phyloP scores from a whole-genome alignment of 2,329 filamentous ascomycete species.

The Pseudopyricularia cyperi region DNA sequence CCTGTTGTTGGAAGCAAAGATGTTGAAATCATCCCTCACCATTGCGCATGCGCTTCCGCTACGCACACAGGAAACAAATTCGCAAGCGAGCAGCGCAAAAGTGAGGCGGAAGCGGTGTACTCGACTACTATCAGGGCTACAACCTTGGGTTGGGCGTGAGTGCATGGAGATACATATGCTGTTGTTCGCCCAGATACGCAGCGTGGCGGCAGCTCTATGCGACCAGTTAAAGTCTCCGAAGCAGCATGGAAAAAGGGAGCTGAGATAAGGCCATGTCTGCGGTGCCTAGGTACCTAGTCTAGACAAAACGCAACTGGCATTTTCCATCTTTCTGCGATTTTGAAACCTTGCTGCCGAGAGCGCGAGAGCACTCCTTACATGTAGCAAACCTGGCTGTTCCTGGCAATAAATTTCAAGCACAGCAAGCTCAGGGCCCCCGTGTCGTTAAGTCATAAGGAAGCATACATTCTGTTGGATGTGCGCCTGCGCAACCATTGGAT shows the following conservation, averaged over 20 bases:
- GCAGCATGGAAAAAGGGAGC: too few species aligned
- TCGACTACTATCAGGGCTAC: background rate
- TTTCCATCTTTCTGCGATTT: conserved; percentile 1
- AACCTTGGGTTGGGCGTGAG: background rate
- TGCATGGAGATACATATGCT: background rate
- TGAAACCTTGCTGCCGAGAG: conserved; percentile 6
- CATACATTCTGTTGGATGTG: background rate
- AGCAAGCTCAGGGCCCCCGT: too few species aligned
- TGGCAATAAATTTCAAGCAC: too few species aligned
- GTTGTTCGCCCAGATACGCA: background rate
- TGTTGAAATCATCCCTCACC: background rate
- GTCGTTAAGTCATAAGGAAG: background rate
- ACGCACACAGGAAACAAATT: background rate
- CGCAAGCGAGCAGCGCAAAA: background rate
- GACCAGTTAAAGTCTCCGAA: background rate
- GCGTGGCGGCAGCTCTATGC: background rate
- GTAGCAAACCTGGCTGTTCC: too few species aligned
- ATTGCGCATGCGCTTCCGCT: background rate
- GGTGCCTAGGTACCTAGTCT: background rate
- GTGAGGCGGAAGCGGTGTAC: background rate
- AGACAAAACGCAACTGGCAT: background rate
- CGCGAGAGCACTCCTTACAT: background rate
- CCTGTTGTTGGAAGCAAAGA: background rate
- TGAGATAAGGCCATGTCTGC: too few species aligned
- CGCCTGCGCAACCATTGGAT: conserved; percentile 2